These are phyloP conservation scores for Gentiana dahurica DNA, from an alignment of 257 asterid genomes.

Conservation along the genomic window DNA sequence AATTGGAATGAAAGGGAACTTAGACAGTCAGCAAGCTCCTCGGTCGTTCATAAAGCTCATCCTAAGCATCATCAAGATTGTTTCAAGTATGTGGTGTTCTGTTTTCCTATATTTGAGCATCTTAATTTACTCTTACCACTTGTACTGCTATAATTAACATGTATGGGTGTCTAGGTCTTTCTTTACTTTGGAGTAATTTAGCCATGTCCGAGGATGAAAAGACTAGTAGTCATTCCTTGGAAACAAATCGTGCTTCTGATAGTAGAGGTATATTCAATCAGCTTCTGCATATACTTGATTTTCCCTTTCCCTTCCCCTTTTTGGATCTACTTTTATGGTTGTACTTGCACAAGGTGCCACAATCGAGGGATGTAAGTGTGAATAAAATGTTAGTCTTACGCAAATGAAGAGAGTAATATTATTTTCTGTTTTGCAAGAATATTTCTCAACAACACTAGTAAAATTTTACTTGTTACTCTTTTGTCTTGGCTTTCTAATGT, in stretches of 20 bases:
- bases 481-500: too few relatives aligned
- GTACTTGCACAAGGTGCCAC: too few relatives aligned
- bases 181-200: conserved; percentile 23
- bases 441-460: too few relatives aligned
- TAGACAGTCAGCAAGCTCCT: conserved; percentile 45
- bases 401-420: too few relatives aligned
- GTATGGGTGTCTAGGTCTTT: conserved; percentile 29
- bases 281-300: not conserved
- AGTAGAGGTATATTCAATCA: conserved; percentile 15
- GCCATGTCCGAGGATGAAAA: conserved; percentile 25
- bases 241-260: conserved; percentile 14
- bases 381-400: too few relatives aligned
- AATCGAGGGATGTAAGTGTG: too few relatives aligned
- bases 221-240: conserved; percentile 19
- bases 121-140: not conserved
- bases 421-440: too few relatives aligned
- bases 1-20: conserved; percentile 64
- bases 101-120: conserved; percentile 1
- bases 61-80: conserved; percentile 50
- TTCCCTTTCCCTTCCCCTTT: not conserved
- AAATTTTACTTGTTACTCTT: too few relatives aligned
- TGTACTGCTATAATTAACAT: not conserved
- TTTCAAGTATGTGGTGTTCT: conserved; percentile 47
- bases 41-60: conserved; percentile 56
- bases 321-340: too few relatives aligned